These are phyloP conservation scores for Dioszegia aurantiaca DNA, from an alignment of 768 basidiomycete species.

Conservation along the genomic window DNA sequence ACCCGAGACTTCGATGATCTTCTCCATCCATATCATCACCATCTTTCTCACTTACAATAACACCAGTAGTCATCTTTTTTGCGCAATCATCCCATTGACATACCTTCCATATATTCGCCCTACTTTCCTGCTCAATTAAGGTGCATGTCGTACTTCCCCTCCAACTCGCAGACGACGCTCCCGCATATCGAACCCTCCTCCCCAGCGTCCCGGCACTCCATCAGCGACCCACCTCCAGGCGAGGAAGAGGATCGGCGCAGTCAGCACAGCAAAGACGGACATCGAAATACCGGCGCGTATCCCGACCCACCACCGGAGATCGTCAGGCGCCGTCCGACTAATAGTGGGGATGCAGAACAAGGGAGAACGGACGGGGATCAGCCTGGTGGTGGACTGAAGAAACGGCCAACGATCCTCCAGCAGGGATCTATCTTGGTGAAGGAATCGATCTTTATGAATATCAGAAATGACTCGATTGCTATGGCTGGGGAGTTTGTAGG, in stretches of 20 bases:
- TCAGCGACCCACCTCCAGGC: conserved; percentile 6
- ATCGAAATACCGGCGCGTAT: neutral
- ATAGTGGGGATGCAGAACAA: neutral
- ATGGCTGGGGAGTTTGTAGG: conserved; percentile 47
- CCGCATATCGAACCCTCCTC: neutral
- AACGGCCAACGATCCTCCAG: neutral
- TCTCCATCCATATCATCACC: neutral
- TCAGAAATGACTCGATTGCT: conserved; percentile 28
- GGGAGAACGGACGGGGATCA: neutral
- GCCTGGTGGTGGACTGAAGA: neutral
- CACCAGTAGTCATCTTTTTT: too few relatives aligned
- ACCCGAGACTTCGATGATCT: neutral
- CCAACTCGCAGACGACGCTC: neutral
- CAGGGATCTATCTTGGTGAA: conserved; percentile 10
- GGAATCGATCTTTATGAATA: conserved; percentile 15
- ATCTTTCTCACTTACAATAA: too few relatives aligned
- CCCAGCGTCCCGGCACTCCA: conserved; percentile 6
- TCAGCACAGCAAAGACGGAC: neutral
- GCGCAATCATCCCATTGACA: neutral
- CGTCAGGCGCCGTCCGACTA: neutral
- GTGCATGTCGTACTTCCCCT: neutral
- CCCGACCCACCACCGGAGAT: neutral
- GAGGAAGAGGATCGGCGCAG: neutral
- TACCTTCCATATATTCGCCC: neutral
- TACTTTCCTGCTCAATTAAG: neutral